Evolutionary conservation across 768 basidiomycete genomes (phyloP).

Genomic region (Auriculariales sp.): DNA sequence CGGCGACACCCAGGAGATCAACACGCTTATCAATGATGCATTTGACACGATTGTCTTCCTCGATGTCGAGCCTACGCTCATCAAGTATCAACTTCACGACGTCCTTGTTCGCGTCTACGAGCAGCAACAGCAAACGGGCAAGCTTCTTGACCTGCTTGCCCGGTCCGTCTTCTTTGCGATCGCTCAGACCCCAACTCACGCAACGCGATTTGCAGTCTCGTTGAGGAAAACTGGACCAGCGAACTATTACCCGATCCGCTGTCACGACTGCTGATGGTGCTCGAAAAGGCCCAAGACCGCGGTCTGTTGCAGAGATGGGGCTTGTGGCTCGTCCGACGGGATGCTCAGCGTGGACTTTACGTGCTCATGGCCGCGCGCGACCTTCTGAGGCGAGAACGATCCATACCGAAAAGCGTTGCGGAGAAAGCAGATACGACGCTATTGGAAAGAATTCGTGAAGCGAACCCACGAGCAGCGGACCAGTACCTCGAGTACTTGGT

Average conservation of each 20-base stretch:
- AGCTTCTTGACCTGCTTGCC: conserved; percentile 52
- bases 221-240: conserved; percentile 52
- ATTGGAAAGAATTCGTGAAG: conserved; percentile 39
- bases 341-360: conserved; percentile 57
- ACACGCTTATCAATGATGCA: conserved; percentile 37
- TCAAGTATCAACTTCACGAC: conserved; percentile 36
- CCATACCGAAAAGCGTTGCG: conserved; percentile 29
- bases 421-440: conserved; percentile 44
- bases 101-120: conserved; percentile 49
- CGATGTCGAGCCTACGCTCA: conserved; percentile 49
- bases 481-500: conserved; percentile 75
- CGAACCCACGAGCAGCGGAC: conserved; percentile 44
- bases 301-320: conserved; percentile 58
- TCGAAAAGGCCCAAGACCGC: conserved; percentile 45
- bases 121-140: conserved; percentile 38
- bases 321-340: conserved; percentile 61
- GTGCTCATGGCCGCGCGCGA: conserved; percentile 56
- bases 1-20: conserved; percentile 47
- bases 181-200: not conserved
- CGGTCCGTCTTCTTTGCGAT: conserved; percentile 31
- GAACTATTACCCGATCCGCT: conserved; percentile 49
- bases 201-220: conserved; percentile 28
- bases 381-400: conserved; percentile 1
- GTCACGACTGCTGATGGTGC: conserved; percentile 38
- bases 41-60: conserved; percentile 35